Base-by-base conservation (phyloP, 768 basidiomycete species). In the Fomitopsis pulvina region DNA sequence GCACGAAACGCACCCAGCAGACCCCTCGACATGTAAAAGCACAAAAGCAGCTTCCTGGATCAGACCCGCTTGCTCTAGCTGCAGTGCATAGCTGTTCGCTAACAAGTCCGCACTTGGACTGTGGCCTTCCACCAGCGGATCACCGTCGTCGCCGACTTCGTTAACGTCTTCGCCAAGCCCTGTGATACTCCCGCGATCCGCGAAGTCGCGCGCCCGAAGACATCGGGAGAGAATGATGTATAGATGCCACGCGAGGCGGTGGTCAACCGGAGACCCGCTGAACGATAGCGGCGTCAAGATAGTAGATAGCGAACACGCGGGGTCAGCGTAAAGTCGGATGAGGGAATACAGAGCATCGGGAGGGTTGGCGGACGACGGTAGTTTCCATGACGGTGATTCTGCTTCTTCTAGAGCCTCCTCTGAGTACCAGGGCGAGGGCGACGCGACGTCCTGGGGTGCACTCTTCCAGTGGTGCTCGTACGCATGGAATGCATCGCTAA, bases 11-110 rank as follows among this genome's bases (percentile, higher is more conserved):
- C 58, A 94, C 94, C 89, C 86, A 21, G 74, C 72, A 16, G 83
- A 76, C 20, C 84, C 81, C 63, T 95, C 89, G 9, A 98, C 69
- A 64, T 97, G 93, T 48, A 98, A 70, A 51, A 96, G 69, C 3
- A 97, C 90, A 61, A 98, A 97, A 2, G 79, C 76, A 4, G 92
- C 87, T 66, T 92, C 88, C 59, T 90, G 84, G 58, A 94, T 77
- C 75, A 86, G 74, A 16, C 85, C 92, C 50, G 79, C 68, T 45
- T 75, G 74, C 68, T 97, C 95, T 53, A 99, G 68, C 64, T 96
- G 90, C 43, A 80, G 74, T 0, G 94, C 94, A 63, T 95, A 99
- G 48, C 78, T 80, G 54, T 80, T 85, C 7, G 92, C 84, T 24
- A 98, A 67, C 29, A 83, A 62, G 68, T 97, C 92, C 2, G 93